A percentile compares a stretch with the other conserved stretches of the same genome.
Conservation (phyloP, 116 monocot genomes). For the Zostera marina region DNA sequence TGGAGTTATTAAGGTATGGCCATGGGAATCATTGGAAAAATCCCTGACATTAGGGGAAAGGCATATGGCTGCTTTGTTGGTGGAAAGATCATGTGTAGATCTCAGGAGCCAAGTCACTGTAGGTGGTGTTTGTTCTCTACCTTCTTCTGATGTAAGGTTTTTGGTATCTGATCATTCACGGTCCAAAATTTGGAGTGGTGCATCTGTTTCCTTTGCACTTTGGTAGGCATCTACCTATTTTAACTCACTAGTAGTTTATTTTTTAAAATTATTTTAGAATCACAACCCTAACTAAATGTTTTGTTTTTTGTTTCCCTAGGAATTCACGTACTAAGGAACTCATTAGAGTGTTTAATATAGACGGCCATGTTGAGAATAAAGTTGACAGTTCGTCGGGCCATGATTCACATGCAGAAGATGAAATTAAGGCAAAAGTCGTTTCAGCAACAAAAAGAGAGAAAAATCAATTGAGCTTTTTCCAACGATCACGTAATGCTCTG, state of each 20-base stretch:
- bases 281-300: neutral
- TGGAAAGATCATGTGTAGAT: constrained; percentile 78
- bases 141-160: constrained; percentile 54
- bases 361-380: constrained; percentile 12
- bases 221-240: constrained; percentile 24
- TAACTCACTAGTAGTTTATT: neutral
- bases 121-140: constrained; percentile 54
- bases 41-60: constrained; percentile 58
- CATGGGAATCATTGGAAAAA: constrained; percentile 85
- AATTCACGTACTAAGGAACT: constrained; percentile 54
- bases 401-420: constrained; percentile 21
- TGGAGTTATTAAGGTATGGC: constrained; percentile 78
- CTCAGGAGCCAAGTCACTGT: constrained; percentile 65
- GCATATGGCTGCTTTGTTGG: constrained; percentile 63
- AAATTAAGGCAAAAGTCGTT: constrained; percentile 30
- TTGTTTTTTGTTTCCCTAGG: constrained; percentile 15
- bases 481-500: constrained; percentile 34
- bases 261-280: neutral
- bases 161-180: constrained; percentile 56
- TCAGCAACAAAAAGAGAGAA: constrained; percentile 39
- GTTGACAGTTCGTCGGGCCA: constrained; percentile 17
- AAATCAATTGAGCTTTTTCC: constrained; percentile 34
- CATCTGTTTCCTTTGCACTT: constrained; percentile 47
- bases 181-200: constrained; percentile 73
- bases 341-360: constrained; percentile 33